Evolutionary conservation across 1,284 basidiomycete genomes (phyloP), one percentile per base, ranked within the genome.

Genomic region (Melampsora abietis-canadensis): DNA sequence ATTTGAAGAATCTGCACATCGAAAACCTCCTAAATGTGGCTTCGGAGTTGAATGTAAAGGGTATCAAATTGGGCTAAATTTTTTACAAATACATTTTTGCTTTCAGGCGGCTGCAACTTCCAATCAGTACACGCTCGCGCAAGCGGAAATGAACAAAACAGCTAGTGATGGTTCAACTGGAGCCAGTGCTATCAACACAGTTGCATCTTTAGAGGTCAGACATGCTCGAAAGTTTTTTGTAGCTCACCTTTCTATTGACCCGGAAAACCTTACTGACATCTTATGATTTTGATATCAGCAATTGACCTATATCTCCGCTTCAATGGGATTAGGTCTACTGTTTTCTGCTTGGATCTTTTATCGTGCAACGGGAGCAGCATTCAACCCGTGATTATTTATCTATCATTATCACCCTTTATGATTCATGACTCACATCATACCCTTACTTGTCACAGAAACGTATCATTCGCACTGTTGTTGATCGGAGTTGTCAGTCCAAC

Each of bases 341-440:
- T 86, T 88, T 44, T 87, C 86, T 2, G 88, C 87, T 6, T 90
- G 89, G 87, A 81, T 90, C 44, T 91, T 91, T 82, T 91, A 87
- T 81, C 85, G 90, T 40, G 85, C 88, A 63, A 89, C 88, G 0
- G 89, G 88, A 7, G 87, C 86, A 46, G 70, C 70, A n/a, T 74
- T 74, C 57, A 74, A 74, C 37, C 70, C 70, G 10, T 81, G 87
- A 31, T 61, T n/a, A 24, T 48, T n/a, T 19, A 46, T 34, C 21
- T 3, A 21, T 63, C 17, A 48, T 44, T 12, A 30, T 27, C 46
- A 76, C 4, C 48, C 4, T 46, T 34, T 37, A 44, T 66, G 27
- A 31, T 40, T 44, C 44, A n/a, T 8, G 66, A 47, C 60, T 69
- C 73, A 17, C 61, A 77, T n/a, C 70, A 76, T 65, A 76, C 77